Conservation (phyloP, 2,329 filamentous ascomycete genomes). For the Leptographium procerum region DNA sequence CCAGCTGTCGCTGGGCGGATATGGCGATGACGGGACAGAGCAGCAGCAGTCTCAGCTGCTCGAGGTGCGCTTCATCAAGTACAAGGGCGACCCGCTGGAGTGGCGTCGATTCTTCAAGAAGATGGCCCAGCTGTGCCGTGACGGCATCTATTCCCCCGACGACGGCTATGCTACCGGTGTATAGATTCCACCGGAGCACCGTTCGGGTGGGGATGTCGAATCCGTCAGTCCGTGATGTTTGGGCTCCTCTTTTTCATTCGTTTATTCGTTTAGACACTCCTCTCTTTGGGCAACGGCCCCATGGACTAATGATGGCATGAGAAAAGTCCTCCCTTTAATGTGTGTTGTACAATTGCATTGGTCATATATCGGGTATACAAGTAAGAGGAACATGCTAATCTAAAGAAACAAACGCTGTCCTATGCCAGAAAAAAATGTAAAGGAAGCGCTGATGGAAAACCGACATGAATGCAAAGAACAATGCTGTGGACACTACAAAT, state of each 20-base stretch:
- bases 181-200: neutral
- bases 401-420: neutral
- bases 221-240: too few relatives aligned
- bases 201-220: neutral
- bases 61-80: constrained; percentile 85
- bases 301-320: neutral
- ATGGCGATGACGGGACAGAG: constrained; percentile 31
- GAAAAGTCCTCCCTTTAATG: neutral
- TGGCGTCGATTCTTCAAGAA: constrained; percentile 97
- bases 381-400: neutral
- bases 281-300: neutral
- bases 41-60: constrained; percentile 52
- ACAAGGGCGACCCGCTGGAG: constrained; percentile 90
- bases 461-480: neutral
- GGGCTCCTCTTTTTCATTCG: too few relatives aligned
- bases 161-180: constrained; percentile 5
- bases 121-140: constrained; percentile 76
- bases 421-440: neutral
- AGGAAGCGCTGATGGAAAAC: neutral
- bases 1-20: constrained; percentile 24
- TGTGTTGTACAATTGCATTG: neutral
- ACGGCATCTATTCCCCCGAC: constrained; percentile 52
- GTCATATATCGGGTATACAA: neutral
- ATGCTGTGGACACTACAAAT: neutral
- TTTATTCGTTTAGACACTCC: too few relatives aligned